phyloP scores from a whole-genome alignment of 2,329 filamentous ascomycete genomes.

The Pseudogymnoascus sp. region DNA sequence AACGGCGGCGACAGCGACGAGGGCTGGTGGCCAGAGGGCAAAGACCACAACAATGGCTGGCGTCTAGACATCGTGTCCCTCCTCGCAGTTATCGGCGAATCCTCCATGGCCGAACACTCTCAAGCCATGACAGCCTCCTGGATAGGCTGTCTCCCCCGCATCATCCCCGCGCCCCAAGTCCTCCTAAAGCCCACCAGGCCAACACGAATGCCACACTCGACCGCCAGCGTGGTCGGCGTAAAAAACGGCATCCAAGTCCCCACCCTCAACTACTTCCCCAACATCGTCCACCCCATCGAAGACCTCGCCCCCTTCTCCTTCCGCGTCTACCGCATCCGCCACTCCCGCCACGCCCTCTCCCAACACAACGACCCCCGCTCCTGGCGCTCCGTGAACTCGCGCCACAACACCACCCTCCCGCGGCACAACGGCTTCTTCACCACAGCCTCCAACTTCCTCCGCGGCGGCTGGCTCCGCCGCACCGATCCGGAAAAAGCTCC shows the following conservation, averaged over 20 bases:
- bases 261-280: conserved; percentile 52
- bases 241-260: conserved; percentile 46
- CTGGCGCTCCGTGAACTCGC: neutral
- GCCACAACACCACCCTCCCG: neutral
- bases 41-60: conserved; percentile 36
- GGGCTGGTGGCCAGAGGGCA: conserved; percentile 36
- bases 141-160: conserved; percentile 48
- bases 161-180: conserved; percentile 54
- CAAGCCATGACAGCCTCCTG: conserved; percentile 51
- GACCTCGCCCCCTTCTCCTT: conserved; percentile 40
- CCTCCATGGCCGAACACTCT: conserved; percentile 46
- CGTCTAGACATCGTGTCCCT: conserved; percentile 53
- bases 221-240: conserved; percentile 49
- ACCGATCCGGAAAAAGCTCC: neutral
- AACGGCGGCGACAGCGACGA: neutral
- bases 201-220: conserved; percentile 44
- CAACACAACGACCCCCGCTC: neutral
- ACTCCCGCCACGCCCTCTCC: conserved; percentile 23
- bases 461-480: neutral
- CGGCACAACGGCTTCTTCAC: neutral
- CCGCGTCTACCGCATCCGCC: conserved; percentile 39
- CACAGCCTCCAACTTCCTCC: neutral
- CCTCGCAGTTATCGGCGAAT: conserved; percentile 54
- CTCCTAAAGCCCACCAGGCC: conserved; percentile 49
- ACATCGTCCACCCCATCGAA: conserved; percentile 49